These are phyloP conservation scores for Trametes sanguinea DNA, from an alignment of 768 basidiomycete genomes.

Conservation along the genomic window DNA sequence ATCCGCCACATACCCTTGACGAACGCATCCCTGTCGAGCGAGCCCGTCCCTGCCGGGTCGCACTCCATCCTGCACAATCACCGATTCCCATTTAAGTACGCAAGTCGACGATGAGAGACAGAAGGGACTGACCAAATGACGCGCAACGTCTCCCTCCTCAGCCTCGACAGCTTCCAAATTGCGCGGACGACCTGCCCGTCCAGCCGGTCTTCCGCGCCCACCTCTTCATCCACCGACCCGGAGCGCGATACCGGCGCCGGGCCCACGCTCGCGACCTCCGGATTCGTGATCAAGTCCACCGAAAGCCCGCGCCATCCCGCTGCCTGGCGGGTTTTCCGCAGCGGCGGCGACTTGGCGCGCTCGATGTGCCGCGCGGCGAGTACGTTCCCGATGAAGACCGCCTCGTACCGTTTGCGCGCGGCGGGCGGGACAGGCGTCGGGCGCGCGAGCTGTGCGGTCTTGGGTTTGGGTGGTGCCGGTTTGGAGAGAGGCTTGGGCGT, in stretches of 20 bases:
- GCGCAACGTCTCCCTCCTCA: slow-evolving; percentile 53
- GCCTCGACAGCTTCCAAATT: slow-evolving; percentile 64
- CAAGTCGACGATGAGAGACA: no score
- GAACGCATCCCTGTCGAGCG: slow-evolving; percentile 67
- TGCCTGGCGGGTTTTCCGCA: slow-evolving; percentile 52
- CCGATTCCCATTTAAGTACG: neutral
- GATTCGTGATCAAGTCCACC: slow-evolving; percentile 60
- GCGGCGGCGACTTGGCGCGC: slow-evolving; percentile 28
- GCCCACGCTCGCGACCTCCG: slow-evolving; percentile 27
- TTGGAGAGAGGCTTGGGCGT: slow-evolving; percentile 5
- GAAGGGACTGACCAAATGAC: slow-evolving; percentile 64
- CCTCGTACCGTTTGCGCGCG: slow-evolving; percentile 67
- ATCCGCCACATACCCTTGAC: slow-evolving; percentile 84
- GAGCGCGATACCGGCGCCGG: slow-evolving; percentile 1
- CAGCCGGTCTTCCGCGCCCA: slow-evolving; percentile 49
- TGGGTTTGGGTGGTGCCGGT: slow-evolving; percentile 15
- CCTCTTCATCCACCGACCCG: slow-evolving; percentile 38
- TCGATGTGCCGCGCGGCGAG: slow-evolving; percentile 46
- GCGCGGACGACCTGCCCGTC: slow-evolving; percentile 56
- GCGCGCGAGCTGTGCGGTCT: slow-evolving; percentile 42
- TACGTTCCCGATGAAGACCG: slow-evolving; percentile 63
- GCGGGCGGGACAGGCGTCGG: slow-evolving; percentile 69
- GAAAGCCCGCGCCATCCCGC: slow-evolving; percentile 77
- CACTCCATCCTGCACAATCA: slow-evolving; percentile 62
- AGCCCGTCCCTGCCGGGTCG: slow-evolving; percentile 55